phyloP scores from a whole-genome alignment of 305 asterid species.

The Solanum aculeatissimum region DNA sequence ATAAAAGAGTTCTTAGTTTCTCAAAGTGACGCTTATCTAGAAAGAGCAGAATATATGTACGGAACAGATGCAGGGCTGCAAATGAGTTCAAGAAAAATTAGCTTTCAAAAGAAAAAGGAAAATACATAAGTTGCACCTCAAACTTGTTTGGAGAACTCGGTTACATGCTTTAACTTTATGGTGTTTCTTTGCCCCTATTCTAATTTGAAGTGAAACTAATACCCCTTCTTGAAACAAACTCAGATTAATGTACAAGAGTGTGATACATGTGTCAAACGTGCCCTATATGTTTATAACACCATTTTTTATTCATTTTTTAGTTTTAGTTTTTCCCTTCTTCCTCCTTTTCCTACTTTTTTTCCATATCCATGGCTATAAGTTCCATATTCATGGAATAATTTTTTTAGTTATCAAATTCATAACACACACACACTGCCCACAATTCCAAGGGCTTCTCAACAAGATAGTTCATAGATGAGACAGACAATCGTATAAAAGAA shows the following conservation, averaged over 20 bases:
- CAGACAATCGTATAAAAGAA: not conserved
- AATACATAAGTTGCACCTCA: not conserved
- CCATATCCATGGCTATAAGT: not conserved
- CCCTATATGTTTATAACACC: not conserved
- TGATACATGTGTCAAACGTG: not conserved
- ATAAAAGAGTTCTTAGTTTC: not conserved
- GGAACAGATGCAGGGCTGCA: not conserved
- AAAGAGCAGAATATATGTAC: not conserved
- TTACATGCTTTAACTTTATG: not conserved
- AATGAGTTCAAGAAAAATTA: not conserved
- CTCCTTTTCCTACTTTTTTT: not conserved
- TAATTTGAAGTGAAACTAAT: not conserved
- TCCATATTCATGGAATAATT: not conserved
- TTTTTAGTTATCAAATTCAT: not conserved
- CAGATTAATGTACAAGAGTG: not conserved
- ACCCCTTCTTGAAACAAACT: not conserved
- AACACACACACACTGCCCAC: not conserved
- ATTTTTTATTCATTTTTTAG: not conserved
- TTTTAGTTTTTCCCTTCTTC: not conserved
- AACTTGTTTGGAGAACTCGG: not conserved
- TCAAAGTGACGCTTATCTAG: not conserved
- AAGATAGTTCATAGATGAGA: not conserved
- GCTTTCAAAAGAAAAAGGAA: not conserved
- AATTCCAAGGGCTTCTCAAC: not conserved
- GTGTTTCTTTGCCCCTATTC: not conserved